Base-by-base conservation (phyloP, 2,329 filamentous ascomycete genomes). In the Pseudodiploospora longispora region DNA sequence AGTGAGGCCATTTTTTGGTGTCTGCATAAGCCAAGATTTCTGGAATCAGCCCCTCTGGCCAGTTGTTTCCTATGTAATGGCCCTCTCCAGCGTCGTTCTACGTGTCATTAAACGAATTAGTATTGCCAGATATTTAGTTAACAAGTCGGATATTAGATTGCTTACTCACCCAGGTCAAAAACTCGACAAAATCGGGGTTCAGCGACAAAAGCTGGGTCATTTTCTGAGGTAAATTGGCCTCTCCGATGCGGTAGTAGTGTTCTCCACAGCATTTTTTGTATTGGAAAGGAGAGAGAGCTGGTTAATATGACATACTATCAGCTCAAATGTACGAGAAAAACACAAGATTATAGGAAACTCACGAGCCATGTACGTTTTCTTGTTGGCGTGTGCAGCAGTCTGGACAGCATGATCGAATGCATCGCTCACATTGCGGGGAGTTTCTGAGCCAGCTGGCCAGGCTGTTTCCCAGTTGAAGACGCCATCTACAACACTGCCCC, bases 11-110 rank as follows among this genome's bases (percentile, higher is more conserved):
- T 4, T 40, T 34, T 32, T 46, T 31, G 3, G 36, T 43, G 44
- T 46, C 47, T 44, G 39, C 42, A 37, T 51, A 51, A 7, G 40
- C 41, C 4, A 36, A 10, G 40, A 49, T 47, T 27, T 47, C 47
- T 7, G 40, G 28, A 27, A 33, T 36, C 19, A 44, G 38, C 10
- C 42, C 43, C 28, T 49, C 49, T 5, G 27, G 12, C 47, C 47
- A 49, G 30, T 42, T 42, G 36, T 49, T 48, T 4, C 50, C 52
- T 36, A 51, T 49, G 44, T 52, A 53, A 40, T 51, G 52, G 37
- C 49, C 52, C 44, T 54, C 52, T 6, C 51, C 51, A 12, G 45
- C 50, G 33, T 53, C 52, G 41, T 54, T 54, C 50, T 34, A 12
- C 32, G 9, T 19, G 19, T 19, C 19, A 19, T 19, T 19, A 19